These are phyloP conservation scores for Penicillium griseofulvum DNA, from an alignment of 2,329 filamentous ascomycete genomes.

Conservation along the genomic window DNA sequence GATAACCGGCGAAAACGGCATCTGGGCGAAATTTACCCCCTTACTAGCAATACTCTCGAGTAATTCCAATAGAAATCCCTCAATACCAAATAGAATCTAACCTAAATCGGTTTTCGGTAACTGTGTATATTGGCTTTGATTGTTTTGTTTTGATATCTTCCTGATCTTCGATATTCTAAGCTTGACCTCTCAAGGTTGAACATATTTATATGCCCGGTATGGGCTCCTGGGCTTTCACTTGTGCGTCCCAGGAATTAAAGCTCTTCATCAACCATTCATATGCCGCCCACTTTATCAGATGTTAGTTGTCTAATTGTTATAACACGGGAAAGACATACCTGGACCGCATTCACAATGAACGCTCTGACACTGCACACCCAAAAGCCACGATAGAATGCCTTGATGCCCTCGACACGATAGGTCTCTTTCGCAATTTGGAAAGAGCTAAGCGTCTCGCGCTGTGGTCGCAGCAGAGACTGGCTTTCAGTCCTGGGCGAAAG, in stretches of 20 bases:
- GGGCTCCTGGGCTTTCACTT: not conserved
- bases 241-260: slow-evolving; percentile 25
- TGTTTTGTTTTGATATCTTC: not conserved
- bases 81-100: slow-evolving; percentile 27
- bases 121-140: slow-evolving; percentile 10
- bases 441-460: slow-evolving; percentile 48
- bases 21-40: slow-evolving; percentile 29
- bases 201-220: not conserved
- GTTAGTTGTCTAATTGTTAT: slow-evolving; percentile 7
- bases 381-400: slow-evolving; percentile 70
- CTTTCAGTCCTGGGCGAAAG: slow-evolving; percentile 19
- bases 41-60: slow-evolving; percentile 28
- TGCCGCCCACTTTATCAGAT: slow-evolving; percentile 66
- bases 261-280: slow-evolving; percentile 81
- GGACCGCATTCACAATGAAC: slow-evolving; percentile 89
- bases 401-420: slow-evolving; percentile 62
- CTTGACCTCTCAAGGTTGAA: not conserved
- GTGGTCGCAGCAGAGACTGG: slow-evolving; percentile 21
- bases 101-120: slow-evolving; percentile 23
- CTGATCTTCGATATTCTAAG: not conserved
- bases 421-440: slow-evolving; percentile 63
- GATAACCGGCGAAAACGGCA: slow-evolving; percentile 27
- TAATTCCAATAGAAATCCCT: slow-evolving; percentile 29
- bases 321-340: slow-evolving; percentile 41
- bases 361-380: slow-evolving; percentile 80